Base-by-base conservation (phyloP, 306 rosid genomes). In the Cucurbita ficifolia region DNA sequence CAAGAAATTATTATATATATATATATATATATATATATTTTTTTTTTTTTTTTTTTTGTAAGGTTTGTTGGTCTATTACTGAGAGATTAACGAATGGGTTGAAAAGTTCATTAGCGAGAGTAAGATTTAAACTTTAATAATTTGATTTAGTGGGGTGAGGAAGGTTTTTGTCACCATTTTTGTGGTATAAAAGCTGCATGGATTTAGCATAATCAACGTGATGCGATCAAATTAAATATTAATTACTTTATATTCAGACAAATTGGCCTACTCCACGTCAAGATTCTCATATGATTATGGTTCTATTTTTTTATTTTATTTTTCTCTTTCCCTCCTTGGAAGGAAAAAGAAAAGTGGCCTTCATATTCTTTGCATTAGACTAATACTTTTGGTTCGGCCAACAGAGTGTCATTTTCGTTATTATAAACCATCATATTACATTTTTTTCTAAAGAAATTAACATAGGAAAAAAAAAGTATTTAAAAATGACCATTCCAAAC, bases 331-430 rank as follows among this genome's bases (percentile, higher is more conserved):
- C 46, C 33, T 40, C 33, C 29, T 63, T n/a, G 13, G 33, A 42
- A 65, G n/a, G 10, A 22, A 65, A 64, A 64, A 18, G 18, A 51
- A 67, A 81, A 77, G 42, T 63, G 49, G 58, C 53, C 48, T 72
- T 50, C 7, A 36, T 43, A 55, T 14, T 51, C 63, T 43, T 64
- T 68, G 81, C 75, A 46, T 13, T n/a, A 76, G 76, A 48, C 79
- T 76, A 72, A 72, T 69, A 35, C 16, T 62, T 55, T 75, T 57
- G 56, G 57, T 74, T 43, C 75, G 83, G 81, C 79, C 51, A 75
- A 76, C 81, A 58, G 56, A 72, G 77, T 59, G 82, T 82, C 82
- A 81, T 70, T 70, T 81, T 72, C 79, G 62, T 62, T 81, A 58
- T 58, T 58, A 12, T 58, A 29, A 59, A 29, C 33, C 65, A 29